Conservation (phyloP, 306 rosid genomes). For the Medicago lupulina region DNA sequence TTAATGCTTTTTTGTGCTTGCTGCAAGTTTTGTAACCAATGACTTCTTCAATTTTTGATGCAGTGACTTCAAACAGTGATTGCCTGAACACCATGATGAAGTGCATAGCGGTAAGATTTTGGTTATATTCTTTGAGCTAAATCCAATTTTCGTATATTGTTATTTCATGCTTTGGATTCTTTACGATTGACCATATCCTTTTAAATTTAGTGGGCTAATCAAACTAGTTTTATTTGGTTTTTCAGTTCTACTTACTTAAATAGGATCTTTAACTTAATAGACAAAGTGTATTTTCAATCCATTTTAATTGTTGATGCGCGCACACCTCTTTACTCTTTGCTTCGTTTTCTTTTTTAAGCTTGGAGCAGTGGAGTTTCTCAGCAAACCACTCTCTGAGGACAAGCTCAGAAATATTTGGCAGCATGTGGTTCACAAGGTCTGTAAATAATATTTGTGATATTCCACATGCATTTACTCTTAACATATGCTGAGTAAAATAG, state of each 20-base stretch:
- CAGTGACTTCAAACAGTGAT: slow-evolving; percentile 83
- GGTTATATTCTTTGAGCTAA: slow-evolving; percentile 5
- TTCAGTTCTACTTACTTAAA: too few species aligned
- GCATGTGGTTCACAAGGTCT: slow-evolving; percentile 98
- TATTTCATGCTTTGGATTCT: slow-evolving; percentile 10
- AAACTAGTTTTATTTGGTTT: slow-evolving; percentile 15
- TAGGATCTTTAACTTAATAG: too few species aligned
- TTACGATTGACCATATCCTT: slow-evolving; percentile 17
- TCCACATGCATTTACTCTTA: slow-evolving; percentile 13
- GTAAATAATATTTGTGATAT: slow-evolving; percentile 33
- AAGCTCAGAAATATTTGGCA: slow-evolving; percentile 96
- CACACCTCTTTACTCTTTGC: slow-evolving; percentile 39
- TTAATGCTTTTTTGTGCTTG: slow-evolving; percentile 27
- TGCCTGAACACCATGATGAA: slow-evolving; percentile 88
- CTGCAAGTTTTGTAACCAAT: slow-evolving; percentile 28
- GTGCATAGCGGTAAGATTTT: slow-evolving; percentile 88
- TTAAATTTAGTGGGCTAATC: slow-evolving; percentile 1
- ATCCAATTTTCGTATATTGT: background rate
- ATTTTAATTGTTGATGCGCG: slow-evolving; percentile 27
- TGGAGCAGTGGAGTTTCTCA: slow-evolving; percentile 92
- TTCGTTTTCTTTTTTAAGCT: slow-evolving; percentile 60
- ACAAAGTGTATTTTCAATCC: background rate
- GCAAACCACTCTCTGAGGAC: slow-evolving; percentile 87
- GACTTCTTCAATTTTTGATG: slow-evolving; percentile 38
- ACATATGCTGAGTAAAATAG: slow-evolving; percentile 21